Base-by-base conservation (phyloP, 2,329 filamentous ascomycete genomes). In the Stagonosporopsis vannaccii region DNA sequence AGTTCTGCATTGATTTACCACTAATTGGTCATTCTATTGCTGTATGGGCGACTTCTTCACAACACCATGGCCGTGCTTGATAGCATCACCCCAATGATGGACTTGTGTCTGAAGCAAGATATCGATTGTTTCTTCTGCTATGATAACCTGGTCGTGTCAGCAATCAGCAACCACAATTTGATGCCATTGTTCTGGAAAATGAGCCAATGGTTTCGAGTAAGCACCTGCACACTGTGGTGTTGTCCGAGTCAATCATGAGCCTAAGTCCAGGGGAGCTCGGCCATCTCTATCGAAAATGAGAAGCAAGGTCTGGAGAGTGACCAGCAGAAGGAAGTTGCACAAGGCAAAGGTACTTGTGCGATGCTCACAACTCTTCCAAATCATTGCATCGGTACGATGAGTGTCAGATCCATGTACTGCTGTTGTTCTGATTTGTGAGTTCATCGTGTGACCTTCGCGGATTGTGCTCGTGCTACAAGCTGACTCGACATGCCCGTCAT, bases 381-480 rank as follows among this genome's bases (percentile, higher is more conserved):
- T 49, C 19, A 49, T 20, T 20, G 39, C 17, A 39, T 49, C 33
- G 51, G 32, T n/a, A 46, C 25, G 25, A 20, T 26, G 8, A 25
- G 39, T 44, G 39, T 55, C 45, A 45, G 45, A 49, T 55, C 39
- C 40, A 20, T 49, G 26, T 49, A 43, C 30, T 20, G 13, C 11
- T 9, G 8, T 19, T 15, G 13, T 50, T 12, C 15, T 36, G 13
- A n/a, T 28, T 22, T 26, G 37, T 40, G 30, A 26, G n/a, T 32
- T 26, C 13, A 30, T 30, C 17, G 52, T 51, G 37, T 51, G 36
- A 51, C 37, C 23, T 12, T 13, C 13, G 26, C 15, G 19, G 22
- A 42, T 47, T 32, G 28, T 25, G 25, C 47, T 56, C 37, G 42
- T 56, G 47, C 42, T 56, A 51, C 53, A 35, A 26, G n/a, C 25